These are phyloP conservation scores for Ciborinia camelliae DNA, from an alignment of 2,329 filamentous ascomycete species.

Conservation along the genomic window DNA sequence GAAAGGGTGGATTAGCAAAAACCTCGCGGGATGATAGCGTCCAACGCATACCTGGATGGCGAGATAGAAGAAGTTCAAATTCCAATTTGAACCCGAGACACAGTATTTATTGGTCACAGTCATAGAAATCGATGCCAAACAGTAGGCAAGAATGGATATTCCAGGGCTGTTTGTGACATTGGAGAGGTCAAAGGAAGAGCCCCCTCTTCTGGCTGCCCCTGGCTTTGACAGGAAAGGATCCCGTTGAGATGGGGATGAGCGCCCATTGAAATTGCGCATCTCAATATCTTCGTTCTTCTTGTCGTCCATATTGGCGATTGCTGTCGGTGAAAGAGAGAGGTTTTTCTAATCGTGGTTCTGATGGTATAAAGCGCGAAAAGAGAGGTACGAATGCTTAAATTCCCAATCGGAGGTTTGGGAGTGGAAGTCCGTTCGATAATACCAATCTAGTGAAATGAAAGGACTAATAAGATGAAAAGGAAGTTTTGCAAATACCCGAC, in stretches of 20 bases:
- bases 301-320: slow-evolving; percentile 64
- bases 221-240: slow-evolving; percentile 37
- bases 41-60: slow-evolving; percentile 72
- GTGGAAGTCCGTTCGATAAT: slow-evolving; percentile 4
- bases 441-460: background rate
- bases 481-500: background rate
- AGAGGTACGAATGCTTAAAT: slow-evolving; percentile 13
- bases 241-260: slow-evolving; percentile 39
- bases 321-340: background rate
- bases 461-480: background rate
- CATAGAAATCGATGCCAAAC: slow-evolving; percentile 96
- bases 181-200: slow-evolving; percentile 28
- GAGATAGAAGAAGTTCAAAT: slow-evolving; percentile 94
- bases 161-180: slow-evolving; percentile 69
- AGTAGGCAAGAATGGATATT: slow-evolving; percentile 84
- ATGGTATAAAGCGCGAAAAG: slow-evolving; percentile 24
- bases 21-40: slow-evolving; percentile 7
- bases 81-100: slow-evolving; percentile 85
- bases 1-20: slow-evolving; percentile 26
- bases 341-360: slow-evolving; percentile 18
- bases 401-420: slow-evolving; percentile 1
- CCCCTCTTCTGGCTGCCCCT: slow-evolving; percentile 37
- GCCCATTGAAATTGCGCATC: slow-evolving; percentile 39
- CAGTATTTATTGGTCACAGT: slow-evolving; percentile 99
- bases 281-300: slow-evolving; percentile 76